Evolutionary conservation across 345 rosid genomes (phyloP), one percentile per base, ranked within the genome.

Genomic region (Eucalyptus sp.): DNA sequence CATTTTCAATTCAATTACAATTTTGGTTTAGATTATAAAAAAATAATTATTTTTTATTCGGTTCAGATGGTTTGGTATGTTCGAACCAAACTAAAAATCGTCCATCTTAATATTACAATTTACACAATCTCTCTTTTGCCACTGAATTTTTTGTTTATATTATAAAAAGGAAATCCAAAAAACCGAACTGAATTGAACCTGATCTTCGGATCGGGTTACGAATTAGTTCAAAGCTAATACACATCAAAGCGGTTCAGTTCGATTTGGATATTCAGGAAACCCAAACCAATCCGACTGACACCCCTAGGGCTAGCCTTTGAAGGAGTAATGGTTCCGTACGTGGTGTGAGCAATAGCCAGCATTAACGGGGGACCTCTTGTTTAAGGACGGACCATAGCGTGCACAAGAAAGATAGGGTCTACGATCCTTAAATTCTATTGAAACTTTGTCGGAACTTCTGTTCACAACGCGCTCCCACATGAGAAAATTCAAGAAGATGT

Each of bases 141-240:
- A 56, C 3, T 56, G 2, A 24, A 24, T 22, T 3, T 24, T 22
- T 56, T 24, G 6, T 24, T 4, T 22, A 56, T 10, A 56, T 56
- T 2, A 56, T 18, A 56, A 56, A 56, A 56, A 24, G 9, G 0
- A 56, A 56, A 24, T 24, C 6, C 13, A 24, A 56, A 8, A 4
- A 22, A 24, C 3, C 6, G 0, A 56, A 24, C 29, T 0, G 0
- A 56, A 24, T 24, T 24, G 6, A 56, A 24, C 62, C 3, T 22
- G 10, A 4, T 56, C 13, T 56, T 56, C 29, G 8, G 6, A 10
- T 22, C 3, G 1, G 13, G 3, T 56, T 56, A 24, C 0, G 2
- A 22, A 56, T 56, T 0, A 0, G 3, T 56, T 56, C 62, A 56
- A 56, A 56, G 3, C 0, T 56, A 56, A 56, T 24, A 1, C 29